Conservation (phyloP, 2,329 filamentous ascomycete species). For the Hawksworthiomyces lignivorus region DNA sequence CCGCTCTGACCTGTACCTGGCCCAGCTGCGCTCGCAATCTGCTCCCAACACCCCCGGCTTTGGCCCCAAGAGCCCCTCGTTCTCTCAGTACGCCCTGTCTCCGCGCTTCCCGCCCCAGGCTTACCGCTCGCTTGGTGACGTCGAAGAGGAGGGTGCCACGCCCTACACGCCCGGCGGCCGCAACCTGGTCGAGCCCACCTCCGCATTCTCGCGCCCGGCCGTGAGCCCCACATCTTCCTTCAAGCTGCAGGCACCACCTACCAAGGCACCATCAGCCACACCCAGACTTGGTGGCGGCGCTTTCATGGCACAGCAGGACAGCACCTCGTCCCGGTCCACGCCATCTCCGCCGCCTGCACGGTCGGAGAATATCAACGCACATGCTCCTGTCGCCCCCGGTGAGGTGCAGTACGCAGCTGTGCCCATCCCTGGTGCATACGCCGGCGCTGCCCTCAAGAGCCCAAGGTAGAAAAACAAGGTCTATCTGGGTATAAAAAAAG, state of each 20-base stretch:
- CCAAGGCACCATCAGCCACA: conserved; percentile 68
- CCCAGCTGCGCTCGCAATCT: conserved; percentile 73
- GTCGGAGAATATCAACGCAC: conserved; percentile 47
- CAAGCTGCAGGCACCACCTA: conserved; percentile 77
- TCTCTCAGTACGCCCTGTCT: conserved; percentile 47
- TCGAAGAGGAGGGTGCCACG: conserved; percentile 28
- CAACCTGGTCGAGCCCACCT: conserved; percentile 54
- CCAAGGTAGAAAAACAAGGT: conserved; percentile 24
- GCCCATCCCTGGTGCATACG: conserved; percentile 81
- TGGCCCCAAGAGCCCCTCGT: conserved; percentile 57
- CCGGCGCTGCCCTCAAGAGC: conserved; percentile 45
- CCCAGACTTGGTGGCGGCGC: conserved; percentile 58
- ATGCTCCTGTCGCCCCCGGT: conserved; percentile 63
- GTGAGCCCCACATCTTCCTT: conserved; percentile 47
- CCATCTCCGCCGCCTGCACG: conserved; percentile 19
- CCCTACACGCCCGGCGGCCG: conserved; percentile 45
- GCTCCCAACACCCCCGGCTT: conserved; percentile 93
- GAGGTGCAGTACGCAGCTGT: conserved; percentile 81
- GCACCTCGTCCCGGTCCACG: conserved; percentile 17
- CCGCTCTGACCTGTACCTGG: conserved; percentile 89
- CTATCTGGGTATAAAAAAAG: neutral
- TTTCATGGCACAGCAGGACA: conserved; percentile 42
- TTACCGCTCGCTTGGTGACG: conserved; percentile 37
- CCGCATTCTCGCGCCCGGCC: conserved; percentile 46
- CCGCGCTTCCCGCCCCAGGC: conserved; percentile 53